Percentiles rank a stretch among this genome's conserved stretches.
These are phyloP conservation scores for Penicillium capsulatum DNA, from an alignment of 2,329 filamentous ascomycete genomes.

Conservation along the genomic window DNA sequence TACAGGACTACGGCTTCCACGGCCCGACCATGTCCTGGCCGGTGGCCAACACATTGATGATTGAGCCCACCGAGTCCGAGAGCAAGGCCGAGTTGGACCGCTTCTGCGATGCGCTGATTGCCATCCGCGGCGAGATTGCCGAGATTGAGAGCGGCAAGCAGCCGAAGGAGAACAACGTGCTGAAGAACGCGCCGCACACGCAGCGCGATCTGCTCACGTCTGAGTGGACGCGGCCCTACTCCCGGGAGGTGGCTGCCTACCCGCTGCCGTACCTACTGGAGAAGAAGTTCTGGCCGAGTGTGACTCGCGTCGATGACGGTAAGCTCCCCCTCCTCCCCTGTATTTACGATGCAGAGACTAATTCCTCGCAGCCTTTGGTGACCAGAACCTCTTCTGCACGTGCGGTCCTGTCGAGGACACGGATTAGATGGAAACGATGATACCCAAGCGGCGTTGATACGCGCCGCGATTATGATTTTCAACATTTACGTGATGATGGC, in stretches of 20 bases:
- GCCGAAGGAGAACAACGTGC: constrained; percentile 71
- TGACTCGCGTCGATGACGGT: constrained; percentile 85
- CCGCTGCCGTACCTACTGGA: constrained; percentile 75
- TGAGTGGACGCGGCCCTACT: constrained; percentile 81
- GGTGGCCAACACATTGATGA: constrained; percentile 93
- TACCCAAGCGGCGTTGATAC: constrained; percentile 30
- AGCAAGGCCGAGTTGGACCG: constrained; percentile 88
- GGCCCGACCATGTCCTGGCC: constrained; percentile 97
- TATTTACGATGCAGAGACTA: constrained; percentile 19
- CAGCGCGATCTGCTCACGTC: constrained; percentile 71
- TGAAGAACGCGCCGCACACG: constrained; percentile 86
- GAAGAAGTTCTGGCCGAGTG: constrained; percentile 97
- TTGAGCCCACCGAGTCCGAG: constrained; percentile 93
- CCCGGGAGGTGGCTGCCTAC: constrained; percentile 78
- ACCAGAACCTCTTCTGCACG: constrained; percentile 91
- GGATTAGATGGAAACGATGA: constrained; percentile 34
- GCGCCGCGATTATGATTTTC: constrained; percentile 22
- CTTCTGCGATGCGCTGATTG: constrained; percentile 84
- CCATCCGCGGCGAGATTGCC: constrained; percentile 78
- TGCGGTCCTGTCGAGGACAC: constrained; percentile 73
- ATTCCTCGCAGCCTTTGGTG: constrained; percentile 66
- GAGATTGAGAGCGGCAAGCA: constrained; percentile 75
- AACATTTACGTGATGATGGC: constrained; percentile 25
- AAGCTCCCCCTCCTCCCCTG: constrained; percentile 10
- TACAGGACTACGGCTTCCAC: constrained; percentile 97